Evolutionary conservation across 441 rosid genomes (phyloP).

Genomic region (Gossypium laxum): DNA sequence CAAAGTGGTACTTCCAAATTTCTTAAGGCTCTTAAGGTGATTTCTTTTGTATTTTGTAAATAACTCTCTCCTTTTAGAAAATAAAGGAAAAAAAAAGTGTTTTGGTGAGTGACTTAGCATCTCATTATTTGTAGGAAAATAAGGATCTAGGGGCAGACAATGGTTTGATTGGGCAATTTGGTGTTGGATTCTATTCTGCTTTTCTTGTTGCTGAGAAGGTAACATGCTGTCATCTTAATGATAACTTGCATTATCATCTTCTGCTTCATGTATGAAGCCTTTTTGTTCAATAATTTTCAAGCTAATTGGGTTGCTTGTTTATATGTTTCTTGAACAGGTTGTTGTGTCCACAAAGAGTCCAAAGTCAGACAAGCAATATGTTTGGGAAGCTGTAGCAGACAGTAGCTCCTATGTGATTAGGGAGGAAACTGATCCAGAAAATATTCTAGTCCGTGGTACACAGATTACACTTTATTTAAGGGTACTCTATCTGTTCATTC

Average conservation of each 20-base stretch:
- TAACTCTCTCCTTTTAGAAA: background rate
- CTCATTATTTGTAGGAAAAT: conserved; percentile 50
- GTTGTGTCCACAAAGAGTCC: conserved; percentile 90
- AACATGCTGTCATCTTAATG: background rate
- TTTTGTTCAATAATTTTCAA: background rate
- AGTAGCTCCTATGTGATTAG: conserved; percentile 71
- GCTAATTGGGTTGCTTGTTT: conserved; percentile 1
- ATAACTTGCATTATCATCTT: conserved; percentile 1
- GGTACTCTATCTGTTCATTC: conserved; percentile 30
- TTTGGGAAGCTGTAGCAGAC: conserved; percentile 87
- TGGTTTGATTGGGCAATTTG: conserved; percentile 86
- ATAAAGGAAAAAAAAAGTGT: conserved; percentile 25
- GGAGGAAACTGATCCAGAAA: conserved; percentile 81
- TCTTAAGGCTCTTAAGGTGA: conserved; percentile 76
- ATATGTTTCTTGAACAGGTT: conserved; percentile 44
- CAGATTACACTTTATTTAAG: conserved; percentile 72
- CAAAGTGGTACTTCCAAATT: conserved; percentile 97
- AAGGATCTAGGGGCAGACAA: conserved; percentile 75
- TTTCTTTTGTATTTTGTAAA: conserved; percentile 10
- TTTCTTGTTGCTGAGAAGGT: conserved; percentile 97
- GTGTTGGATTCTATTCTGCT: conserved; percentile 97
- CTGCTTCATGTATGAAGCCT: background rate
- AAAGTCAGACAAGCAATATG: conserved; percentile 77
- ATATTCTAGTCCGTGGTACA: conserved; percentile 67
- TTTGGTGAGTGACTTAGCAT: conserved; percentile 12